Evolutionary conservation across 2,329 filamentous ascomycete genomes (phyloP).

Genomic region (Emmonsiellopsis sp.): DNA sequence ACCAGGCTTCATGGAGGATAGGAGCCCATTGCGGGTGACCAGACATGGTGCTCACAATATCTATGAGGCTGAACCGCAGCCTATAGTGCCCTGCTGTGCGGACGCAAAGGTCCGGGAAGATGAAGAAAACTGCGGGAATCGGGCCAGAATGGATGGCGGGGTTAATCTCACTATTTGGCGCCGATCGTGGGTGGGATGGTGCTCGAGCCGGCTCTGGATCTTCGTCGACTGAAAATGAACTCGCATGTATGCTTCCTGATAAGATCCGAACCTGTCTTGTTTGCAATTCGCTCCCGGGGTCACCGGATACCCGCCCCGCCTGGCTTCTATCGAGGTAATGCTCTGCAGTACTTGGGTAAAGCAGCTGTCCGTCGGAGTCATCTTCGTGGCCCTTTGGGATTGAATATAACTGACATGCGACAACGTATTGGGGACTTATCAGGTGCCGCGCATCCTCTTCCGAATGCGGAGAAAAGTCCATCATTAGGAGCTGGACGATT

Average conservation of each 20-base stretch:
- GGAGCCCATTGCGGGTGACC: constrained; percentile 27
- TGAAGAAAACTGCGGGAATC: constrained; percentile 36
- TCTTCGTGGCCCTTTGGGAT: constrained; percentile 11
- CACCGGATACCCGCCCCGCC: constrained; percentile 4
- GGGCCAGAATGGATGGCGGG: constrained; percentile 7
- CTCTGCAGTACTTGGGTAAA: constrained; percentile 9
- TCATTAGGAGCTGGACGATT: constrained; percentile 37
- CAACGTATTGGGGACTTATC: constrained; percentile 31
- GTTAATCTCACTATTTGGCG: neutral
- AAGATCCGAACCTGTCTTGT: constrained; percentile 21
- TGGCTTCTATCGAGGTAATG: neutral
- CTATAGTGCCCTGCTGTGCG: constrained; percentile 36
- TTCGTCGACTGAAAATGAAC: constrained; percentile 31
- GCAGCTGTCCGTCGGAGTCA: constrained; percentile 10
- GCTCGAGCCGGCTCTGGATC: constrained; percentile 35
- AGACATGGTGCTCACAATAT: constrained; percentile 24
- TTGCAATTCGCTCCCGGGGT: constrained; percentile 13
- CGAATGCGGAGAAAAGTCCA: constrained; percentile 32
- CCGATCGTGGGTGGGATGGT: constrained; percentile 24
- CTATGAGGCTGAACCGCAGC: constrained; percentile 37
- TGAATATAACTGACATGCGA: constrained; percentile 35
- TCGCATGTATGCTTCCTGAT: constrained; percentile 32
- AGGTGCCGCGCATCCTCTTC: constrained; percentile 28
- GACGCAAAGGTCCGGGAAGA: constrained; percentile 39
- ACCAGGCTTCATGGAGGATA: constrained; percentile 31